Base-by-base conservation (phyloP, 345 rosid genomes). In the Isatis tinctoria region DNA sequence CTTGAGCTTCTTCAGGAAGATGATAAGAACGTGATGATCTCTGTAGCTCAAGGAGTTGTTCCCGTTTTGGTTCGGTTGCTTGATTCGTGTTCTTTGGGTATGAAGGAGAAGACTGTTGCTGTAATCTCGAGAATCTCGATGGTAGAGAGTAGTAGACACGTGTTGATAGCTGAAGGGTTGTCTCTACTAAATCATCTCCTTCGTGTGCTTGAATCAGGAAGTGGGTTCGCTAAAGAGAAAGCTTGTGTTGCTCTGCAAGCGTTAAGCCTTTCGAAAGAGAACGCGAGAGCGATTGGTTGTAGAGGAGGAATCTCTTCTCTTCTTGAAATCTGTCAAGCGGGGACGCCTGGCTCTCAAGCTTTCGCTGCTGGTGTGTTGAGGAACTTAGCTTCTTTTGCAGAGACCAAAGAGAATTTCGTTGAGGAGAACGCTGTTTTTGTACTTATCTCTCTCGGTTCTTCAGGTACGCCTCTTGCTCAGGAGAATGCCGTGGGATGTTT, bases 291-390 rank as follows among this genome's bases (percentile, higher is more conserved):
- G 0, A 85, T 94, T 16, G 96, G 95, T 16, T 88, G 84, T 11
- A 82, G 98, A 82, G 97, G 98, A 41, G 97, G 96, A 39, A 82
- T 94, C 81, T 88, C 90, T 8, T 86, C 97, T 26, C 80, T 94
- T 0, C 65, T 94, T 45, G 92, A 91, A 65, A 92, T 90, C 78
- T 94, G 98, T 72, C 86, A 80, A 69, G 87, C 36, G 1, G 98
- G 98, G 3, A 94, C 92, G 1, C 97, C 97, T 3, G 90, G 83
- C 16, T 88, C 97, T 0, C 98, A 90, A 67, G 97, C 84, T 51
- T 85, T 86, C 52, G 98, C 97, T 0, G 95, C 93, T 2, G 96
- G 92, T 3, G 98, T 92, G 4, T 78, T 94, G 83, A 85, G 84
- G 70, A 92, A 87, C 52, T 77, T 94, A 6, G 92, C 98, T 11